Evolutionary conservation across 129 eudicot genomes (phyloP), one percentile per base, ranked within the genome.

Genomic region (Chrysanthemum makinoi): DNA sequence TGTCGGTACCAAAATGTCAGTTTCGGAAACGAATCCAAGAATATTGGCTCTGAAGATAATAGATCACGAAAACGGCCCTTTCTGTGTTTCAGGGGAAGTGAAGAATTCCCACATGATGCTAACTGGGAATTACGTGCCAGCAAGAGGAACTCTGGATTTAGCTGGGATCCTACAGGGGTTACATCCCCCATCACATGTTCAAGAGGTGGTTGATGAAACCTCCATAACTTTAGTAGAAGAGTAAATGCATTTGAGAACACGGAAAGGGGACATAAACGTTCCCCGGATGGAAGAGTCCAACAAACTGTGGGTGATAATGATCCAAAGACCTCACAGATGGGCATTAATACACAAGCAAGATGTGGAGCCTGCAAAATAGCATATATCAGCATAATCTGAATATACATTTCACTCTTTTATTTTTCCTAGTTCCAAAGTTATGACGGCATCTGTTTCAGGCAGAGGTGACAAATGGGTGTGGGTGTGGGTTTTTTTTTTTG

Each of bases 61-160:
- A 76, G 76, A 80, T 76, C 72, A 30, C 80, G 55, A 54, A 78
- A 22, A 72, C 72, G 17, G 57, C 84, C 75, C 58, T 77, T 83
- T 44, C 75, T 75, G 72, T 80, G 82, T 50, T 72, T 51, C 58
- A 73, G 83, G 75, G 75, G 68, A 53, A 74, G 80, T 10, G 54
- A 33, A 47, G 79, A 75, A 62, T 83, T 78, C 7, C 66, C 85
- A 16, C 80, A 68, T 62, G 96, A 86, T 53, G 88, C 77, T 82
- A 90, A 71, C 70, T 86, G 99, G 72, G 89, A 77, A 72, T 95
- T 95, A 81, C 91, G 88, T 8, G 85, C 86, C 81, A 86, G 55
- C 19, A 95, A 82, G 73, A 95, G 96, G 82, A 86, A 87, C 65
- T 95, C 99, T 1, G 97, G 99, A 52, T 91, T 90, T 79, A 95